phyloP scores from a whole-genome alignment of 768 basidiomycete genomes.

The Hemileccinum impolitum region DNA sequence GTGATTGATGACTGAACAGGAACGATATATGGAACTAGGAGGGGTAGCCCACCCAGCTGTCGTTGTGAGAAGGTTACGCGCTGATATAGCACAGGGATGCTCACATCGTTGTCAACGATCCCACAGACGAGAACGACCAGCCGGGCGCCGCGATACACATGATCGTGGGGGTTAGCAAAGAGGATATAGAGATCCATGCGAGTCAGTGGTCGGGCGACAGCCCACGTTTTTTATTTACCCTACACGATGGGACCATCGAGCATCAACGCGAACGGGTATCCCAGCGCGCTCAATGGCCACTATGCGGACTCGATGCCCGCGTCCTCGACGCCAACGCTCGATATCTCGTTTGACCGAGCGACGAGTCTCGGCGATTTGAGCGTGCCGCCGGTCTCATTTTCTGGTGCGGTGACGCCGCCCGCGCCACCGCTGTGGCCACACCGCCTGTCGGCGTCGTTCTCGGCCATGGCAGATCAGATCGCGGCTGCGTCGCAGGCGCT shows the following conservation, averaged over 20 bases:
- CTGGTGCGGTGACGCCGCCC: neutral
- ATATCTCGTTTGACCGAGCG: conserved; percentile 12
- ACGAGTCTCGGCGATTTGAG: neutral
- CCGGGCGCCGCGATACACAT: neutral
- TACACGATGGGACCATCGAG: no score
- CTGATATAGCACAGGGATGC: no score
- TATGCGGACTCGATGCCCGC: neutral
- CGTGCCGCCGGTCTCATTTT: no score
- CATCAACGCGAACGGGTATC: neutral
- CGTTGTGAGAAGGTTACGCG: no score
- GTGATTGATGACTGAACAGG: no score
- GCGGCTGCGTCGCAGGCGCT: conserved; percentile 39
- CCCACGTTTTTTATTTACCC: neutral
- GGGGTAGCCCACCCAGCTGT: no score
- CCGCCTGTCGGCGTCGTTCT: conserved; percentile 36
- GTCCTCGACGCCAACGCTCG: conserved; percentile 19
- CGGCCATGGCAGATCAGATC: conserved; percentile 40
- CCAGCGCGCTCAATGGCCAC: neutral
- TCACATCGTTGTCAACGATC: no score
- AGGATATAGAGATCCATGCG: neutral
- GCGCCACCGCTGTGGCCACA: conserved; percentile 28
- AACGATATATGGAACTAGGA: no score
- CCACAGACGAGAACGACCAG: no score
- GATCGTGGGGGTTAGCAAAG: neutral
- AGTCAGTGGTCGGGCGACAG: no score